A percentile compares a stretch with the other conserved stretches of the same genome.
These are phyloP conservation scores for Lentinus tigrinus DNA, from an alignment of 768 basidiomycete genomes.

Conservation along the genomic window DNA sequence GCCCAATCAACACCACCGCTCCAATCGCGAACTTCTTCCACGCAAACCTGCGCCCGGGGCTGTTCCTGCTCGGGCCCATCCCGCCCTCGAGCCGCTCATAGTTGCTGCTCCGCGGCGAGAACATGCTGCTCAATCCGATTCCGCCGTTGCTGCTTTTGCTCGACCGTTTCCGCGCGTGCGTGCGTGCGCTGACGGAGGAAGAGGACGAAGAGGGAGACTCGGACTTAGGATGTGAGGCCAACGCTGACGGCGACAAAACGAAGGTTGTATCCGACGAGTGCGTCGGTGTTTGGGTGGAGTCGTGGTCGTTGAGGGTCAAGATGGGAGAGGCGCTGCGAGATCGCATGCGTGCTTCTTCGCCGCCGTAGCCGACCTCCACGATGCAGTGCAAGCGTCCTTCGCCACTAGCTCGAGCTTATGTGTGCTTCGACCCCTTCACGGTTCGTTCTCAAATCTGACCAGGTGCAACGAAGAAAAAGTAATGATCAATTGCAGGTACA, in stretches of 20 bases:
- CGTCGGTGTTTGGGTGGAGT: not conserved
- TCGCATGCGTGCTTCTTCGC: conserved; percentile 1
- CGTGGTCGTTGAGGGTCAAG: conserved; percentile 10
- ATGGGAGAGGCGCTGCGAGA: not conserved
- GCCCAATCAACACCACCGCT: conserved; percentile 50
- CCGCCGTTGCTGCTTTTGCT: not conserved
- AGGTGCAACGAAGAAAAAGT: too few relatives aligned
- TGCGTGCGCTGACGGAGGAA: not conserved
- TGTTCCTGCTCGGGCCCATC: conserved; percentile 45
- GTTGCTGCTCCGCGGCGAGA: conserved; percentile 40
- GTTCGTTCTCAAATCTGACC: too few relatives aligned
- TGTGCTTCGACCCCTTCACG: too few relatives aligned
- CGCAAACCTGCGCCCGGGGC: conserved; percentile 28
- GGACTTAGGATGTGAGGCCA: not conserved
- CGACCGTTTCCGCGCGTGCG: conserved; percentile 7
- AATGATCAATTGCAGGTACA: not conserved
- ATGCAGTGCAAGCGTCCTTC: too few relatives aligned
- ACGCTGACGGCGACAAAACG: not conserved
- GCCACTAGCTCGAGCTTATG: too few relatives aligned
- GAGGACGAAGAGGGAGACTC: not conserved
- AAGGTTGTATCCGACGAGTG: not conserved
- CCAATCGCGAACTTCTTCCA: conserved; percentile 74
- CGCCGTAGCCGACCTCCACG: too few relatives aligned
- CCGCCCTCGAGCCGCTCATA: conserved; percentile 66
- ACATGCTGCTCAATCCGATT: conserved; percentile 24